Evolutionary conservation across 23 red algal genomes (phyloP).

Genomic region (Cyanidioschyzon merolae): DNA sequence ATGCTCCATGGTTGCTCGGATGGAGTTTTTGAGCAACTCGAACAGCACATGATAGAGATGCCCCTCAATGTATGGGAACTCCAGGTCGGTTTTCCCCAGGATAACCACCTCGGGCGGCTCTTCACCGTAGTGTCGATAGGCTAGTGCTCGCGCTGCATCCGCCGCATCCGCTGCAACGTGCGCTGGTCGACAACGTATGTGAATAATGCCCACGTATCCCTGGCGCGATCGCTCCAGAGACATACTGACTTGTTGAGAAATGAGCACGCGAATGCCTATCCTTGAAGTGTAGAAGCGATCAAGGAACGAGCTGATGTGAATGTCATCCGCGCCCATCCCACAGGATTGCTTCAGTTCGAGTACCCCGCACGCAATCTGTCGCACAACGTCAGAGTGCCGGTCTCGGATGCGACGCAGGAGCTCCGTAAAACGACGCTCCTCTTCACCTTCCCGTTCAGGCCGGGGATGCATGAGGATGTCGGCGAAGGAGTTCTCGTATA

Average conservation of each 20-base stretch:
- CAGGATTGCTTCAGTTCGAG: constrained; percentile 77
- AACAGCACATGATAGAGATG: constrained; percentile 71
- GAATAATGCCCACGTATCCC: constrained; percentile 86
- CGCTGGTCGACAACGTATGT: constrained; percentile 55
- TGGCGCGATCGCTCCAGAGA: constrained; percentile 17
- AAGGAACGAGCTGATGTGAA: constrained; percentile 78
- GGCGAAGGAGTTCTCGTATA: constrained; percentile 75
- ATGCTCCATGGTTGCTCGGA: constrained; percentile 68
- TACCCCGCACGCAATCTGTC: constrained; percentile 76
- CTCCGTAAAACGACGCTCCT: constrained; percentile 64
- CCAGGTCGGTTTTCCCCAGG: constrained; percentile 55
- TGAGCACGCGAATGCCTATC: constrained; percentile 82
- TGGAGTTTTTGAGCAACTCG: constrained; percentile 62
- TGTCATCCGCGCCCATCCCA: constrained; percentile 47
- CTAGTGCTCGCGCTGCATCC: constrained; percentile 39
- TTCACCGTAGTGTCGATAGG: constrained; percentile 68
- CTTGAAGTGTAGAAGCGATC: constrained; percentile 93
- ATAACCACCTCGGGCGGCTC: constrained; percentile 60
- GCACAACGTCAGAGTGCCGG: constrained; percentile 76
- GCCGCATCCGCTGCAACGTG: constrained; percentile 60
- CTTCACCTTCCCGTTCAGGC: constrained; percentile 25
- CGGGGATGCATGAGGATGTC: constrained; percentile 43
- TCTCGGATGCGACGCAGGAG: constrained; percentile 50
- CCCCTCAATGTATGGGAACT: constrained; percentile 88
- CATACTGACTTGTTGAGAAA: constrained; percentile 75